Percentiles rank a stretch among this genome's conserved stretches.
Evolutionary conservation across 768 basidiomycete genomes (phyloP).

Genomic region (Lyophyllum shimeji): DNA sequence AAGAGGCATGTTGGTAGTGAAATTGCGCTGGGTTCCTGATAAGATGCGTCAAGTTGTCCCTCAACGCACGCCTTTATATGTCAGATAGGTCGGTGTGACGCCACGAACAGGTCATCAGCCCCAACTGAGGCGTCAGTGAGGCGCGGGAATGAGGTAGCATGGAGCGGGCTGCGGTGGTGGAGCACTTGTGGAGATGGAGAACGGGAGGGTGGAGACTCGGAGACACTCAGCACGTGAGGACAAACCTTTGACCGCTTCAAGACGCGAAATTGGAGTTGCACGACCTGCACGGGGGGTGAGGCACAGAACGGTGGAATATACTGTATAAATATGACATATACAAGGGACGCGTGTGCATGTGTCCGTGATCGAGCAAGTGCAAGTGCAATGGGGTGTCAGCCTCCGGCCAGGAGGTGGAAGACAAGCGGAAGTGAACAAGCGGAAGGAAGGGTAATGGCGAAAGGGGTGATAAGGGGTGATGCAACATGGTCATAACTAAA

Average conservation of each 20-base stretch:
- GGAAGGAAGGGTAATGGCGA: not conserved
- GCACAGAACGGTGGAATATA: not conserved
- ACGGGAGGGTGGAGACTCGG: not conserved
- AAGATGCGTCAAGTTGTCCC: not conserved
- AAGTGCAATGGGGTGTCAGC: not conserved
- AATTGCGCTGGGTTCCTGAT: not conserved
- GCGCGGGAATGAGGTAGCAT: not conserved
- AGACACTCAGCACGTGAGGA: not conserved
- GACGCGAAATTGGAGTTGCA: too few relatives aligned
- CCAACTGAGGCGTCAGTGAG: too few relatives aligned
- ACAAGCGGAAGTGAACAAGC: not conserved
- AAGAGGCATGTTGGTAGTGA: constrained; percentile 26
- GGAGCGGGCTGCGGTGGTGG: not conserved
- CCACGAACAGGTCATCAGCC: constrained; percentile 1
- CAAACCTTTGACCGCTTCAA: too few relatives aligned
- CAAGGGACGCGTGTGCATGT: not conserved
- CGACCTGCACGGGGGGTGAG: not conserved
- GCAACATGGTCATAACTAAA: not conserved
- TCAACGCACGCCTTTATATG: not conserved
- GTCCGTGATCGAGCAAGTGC: constrained; percentile 4
- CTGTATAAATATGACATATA: constrained; percentile 7
- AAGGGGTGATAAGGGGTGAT: not conserved
- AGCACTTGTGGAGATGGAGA: not conserved
- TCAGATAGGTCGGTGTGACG: constrained; percentile 3
- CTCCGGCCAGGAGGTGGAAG: not conserved